Evolutionary conservation across 371 early-diverging fungal genomes (phyloP), one percentile per base, ranked within the genome.

Genomic region (Syncephalastrum contaminatum): DNA sequence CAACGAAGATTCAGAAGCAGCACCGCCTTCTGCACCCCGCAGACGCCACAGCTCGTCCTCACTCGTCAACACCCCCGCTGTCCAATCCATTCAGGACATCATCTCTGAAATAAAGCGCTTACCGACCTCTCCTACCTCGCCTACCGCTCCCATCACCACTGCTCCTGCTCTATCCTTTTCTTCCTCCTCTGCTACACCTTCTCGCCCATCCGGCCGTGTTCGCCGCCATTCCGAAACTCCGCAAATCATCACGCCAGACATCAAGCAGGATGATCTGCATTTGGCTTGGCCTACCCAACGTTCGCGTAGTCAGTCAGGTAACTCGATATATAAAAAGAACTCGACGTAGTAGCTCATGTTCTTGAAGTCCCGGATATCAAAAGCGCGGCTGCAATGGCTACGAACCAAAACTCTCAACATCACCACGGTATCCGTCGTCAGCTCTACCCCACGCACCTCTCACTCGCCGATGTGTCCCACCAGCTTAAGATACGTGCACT

Each of bases 81-180:
- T 72, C 19, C 69, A 72, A 27, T 75, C 75, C 4, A 51, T 75
- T 7, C 67, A 72, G 43, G 72, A 75, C 25, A 69, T 75, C 16
- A 75, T 75, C 27, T 53, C 63, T 41, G 67, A 70, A 22, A 67
- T 75, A 54, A 69, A 64, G 41, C 60, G 70, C n/a, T 39, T 72
- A 7, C 68, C 72, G 4, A 42, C 48, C 2, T 30, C 36, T 8
- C 10, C 36, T 10, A 30, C 36, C 12, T 30, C 36, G 36, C 36
- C 36, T 8, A 30, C 36, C 36, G 10, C 10, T 10, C 36, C 36
- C 10, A 30, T 12, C 5, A 25, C 25, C 25, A 25, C 25, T 30
- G 12, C 8, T 30, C 36, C 10, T 30, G 10, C 10, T 8, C 36
- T 30, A 30, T 8, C 36, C 36, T 3, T 10, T 30, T 30, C 46